Evolutionary conservation across 345 rosid genomes (phyloP).

Genomic region (rapeseed (Brassica napus)): Da-Ae NC_063447.1:6747001-6747500

Average conservation of each 20-base stretch:
- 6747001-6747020: conserved; percentile 5
- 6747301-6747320: too few species aligned
- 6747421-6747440: too few species aligned
- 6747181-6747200: conserved; percentile 27
- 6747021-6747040: conserved; percentile 3
- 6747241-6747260: too few species aligned
- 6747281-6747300: too few species aligned
- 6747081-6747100: neutral
- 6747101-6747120: neutral
- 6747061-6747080: neutral
- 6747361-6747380: too few species aligned
- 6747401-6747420: neutral
- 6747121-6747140: neutral
- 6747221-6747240: too few species aligned
- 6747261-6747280: too few species aligned
- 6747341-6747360: too few species aligned
- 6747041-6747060: neutral
- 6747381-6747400: too few species aligned
- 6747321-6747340: too few species aligned
- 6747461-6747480: neutral
- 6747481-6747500: neutral
- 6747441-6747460: neutral
- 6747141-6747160: neutral
- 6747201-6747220: neutral
- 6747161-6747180: conserved; percentile 14